Base-by-base conservation (phyloP, 2,329 filamentous ascomycete genomes). In the Ceratocystis diversiconidia region DNA sequence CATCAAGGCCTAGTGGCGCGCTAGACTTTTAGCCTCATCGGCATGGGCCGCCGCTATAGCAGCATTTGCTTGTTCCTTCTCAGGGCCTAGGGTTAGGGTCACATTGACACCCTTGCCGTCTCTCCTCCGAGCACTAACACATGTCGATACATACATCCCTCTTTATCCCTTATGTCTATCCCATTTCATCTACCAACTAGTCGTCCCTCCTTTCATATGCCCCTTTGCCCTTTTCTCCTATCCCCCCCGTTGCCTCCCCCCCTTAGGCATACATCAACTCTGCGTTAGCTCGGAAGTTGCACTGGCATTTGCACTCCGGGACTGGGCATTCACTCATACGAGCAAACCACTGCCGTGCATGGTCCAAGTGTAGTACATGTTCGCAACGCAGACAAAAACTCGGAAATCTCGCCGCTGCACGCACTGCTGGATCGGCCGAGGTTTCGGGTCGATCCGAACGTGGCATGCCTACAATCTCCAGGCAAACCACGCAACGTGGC, bases 351-450 rank as follows among this genome's bases (percentile, higher is more conserved):
- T 82, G 79, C 69, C 83, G 75, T 5, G 85, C 84, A 71, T 88
- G 85, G 70, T 87, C 85, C 66, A 87, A 76, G 70, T 88, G 85
- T 70, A 85, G 74, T 8, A 86, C 84, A 71, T 88, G 85, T 70
- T 87, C 84, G 72, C 85, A 88, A 69, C 80, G 80, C 55, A 88
- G 76, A 68, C 85, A 88, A 70, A 88, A 88, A 0, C 83, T 86
- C n/a, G 84, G 83, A 70, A 88, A 87, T 59, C 79, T 78, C 2
- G 81, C 82, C 59, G 80, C 79, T 73, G 79, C 74, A 70, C 76
- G 73, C 57, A 75, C 74, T 65, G 76, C 75, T 28, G 73, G 71
- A 70, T 84, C 80, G 5, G 77, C 73, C 55, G 78, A 78, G 64
- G 77, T 75, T 71, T 83, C 82, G 1, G 81, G 80, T 68, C 77